Evolutionary conservation across 78 protist species (phyloP).

Genomic region (Dictyostelium purpureum): DNA sequence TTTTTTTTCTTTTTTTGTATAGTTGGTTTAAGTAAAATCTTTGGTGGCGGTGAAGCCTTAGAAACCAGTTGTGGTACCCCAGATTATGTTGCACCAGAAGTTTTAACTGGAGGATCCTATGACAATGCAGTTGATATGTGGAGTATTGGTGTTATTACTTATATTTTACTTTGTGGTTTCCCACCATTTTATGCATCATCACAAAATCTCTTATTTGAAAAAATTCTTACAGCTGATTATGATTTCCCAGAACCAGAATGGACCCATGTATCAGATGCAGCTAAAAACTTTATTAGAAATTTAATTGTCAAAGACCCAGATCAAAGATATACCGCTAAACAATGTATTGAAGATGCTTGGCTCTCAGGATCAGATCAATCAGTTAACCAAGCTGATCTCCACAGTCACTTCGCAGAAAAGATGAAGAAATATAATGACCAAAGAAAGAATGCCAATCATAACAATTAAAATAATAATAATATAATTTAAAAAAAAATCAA

Average conservation of each 20-base stretch:
- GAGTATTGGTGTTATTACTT: conserved; percentile 86
- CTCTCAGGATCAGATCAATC: conserved; percentile 58
- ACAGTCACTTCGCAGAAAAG: conserved; percentile 75
- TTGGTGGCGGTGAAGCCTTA: conserved; percentile 79
- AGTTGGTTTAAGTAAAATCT: conserved; percentile 83
- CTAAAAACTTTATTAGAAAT: conserved; percentile 75
- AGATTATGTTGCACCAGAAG: conserved; percentile 88
- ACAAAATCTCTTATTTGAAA: conserved; percentile 75
- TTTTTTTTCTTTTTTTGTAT: no score
- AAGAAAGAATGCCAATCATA: conserved; percentile 65
- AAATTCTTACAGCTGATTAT: conserved; percentile 79
- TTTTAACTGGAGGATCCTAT: conserved; percentile 77
- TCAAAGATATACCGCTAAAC: conserved; percentile 75
- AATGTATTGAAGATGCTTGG: conserved; percentile 78
- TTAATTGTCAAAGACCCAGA: conserved; percentile 82
- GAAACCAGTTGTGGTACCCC: conserved; percentile 88
- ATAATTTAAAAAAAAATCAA: background rate
- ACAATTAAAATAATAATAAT: background rate
- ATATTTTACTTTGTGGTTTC: conserved; percentile 85
- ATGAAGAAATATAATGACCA: conserved; percentile 82
- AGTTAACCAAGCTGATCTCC: conserved; percentile 21
- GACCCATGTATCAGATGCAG: conserved; percentile 74
- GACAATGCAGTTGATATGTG: conserved; percentile 85
- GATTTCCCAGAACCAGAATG: conserved; percentile 88
- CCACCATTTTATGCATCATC: conserved; percentile 86